Evolutionary conservation across 106 monocot genomes (phyloP), one percentile per base, ranked within the genome.

Genomic region (Amphibolis antarctica): DNA sequence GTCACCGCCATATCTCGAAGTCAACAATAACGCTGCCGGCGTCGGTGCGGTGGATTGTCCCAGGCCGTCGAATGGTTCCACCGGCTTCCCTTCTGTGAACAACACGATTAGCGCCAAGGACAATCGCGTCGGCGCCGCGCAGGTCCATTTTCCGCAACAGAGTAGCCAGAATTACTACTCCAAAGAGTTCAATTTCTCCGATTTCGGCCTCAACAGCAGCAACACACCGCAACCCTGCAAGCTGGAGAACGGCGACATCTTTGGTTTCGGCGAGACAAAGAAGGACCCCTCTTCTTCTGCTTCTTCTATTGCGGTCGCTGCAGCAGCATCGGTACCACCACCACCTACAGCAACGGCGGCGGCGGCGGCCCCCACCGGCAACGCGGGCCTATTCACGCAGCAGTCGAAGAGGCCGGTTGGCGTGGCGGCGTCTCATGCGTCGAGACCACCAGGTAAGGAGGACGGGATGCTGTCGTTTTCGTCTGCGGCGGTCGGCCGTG

Each of bases 391-490:
- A 1, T 54, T 60, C 36, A 45, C 68, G 12, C 70, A 50, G 17
- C 44, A 31, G 1, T 22, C 6, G 17, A 27, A 53, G 43, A 19
- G 24, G 59, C 6, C 59, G 1, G 27, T n/a, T 7, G 42, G 28
- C 25, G 18, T 28, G 45, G 26, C 18, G 59, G 27, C 21, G 9
- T 1, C n/a, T n/a, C n/a, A 18, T 22, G 12, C n/a, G 44, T 43
- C 15, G 48, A 60, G 25, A 36, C 19, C 12, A 36, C 19, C 12
- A 20, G 55, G 73, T 28, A 53, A 55, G n/a, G 36, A 73, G 27
- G 73, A 59, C 3, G 73, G 73, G 29, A 58, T 73, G 69, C 81
- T 92, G 30, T 92, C 86, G 26, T 92, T 92, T 74, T 78, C 82
- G 1, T 78, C 83, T 1, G 76, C 85, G 5, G 4, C 59, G 18